Evolutionary conservation across 495 filamentous ascomycete species (phyloP).

Genomic region (Melanomma pulvis-pyrius): DNA sequence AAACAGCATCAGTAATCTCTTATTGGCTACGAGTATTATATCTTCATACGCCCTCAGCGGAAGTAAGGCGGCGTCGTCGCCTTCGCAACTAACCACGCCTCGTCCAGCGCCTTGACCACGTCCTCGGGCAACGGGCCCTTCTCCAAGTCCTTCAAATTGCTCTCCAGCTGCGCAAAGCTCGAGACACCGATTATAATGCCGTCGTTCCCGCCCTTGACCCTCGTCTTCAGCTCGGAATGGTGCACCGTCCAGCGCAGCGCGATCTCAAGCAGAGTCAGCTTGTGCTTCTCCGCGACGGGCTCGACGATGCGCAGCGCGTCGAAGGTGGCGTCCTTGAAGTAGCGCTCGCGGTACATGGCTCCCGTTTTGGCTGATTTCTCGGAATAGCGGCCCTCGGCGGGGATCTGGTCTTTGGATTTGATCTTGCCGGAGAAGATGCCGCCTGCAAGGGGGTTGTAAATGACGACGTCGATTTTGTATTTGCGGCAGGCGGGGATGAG

Average conservation of each 20-base stretch:
- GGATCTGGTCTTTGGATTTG: slow-evolving; percentile 57
- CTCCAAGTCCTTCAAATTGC: slow-evolving; percentile 54
- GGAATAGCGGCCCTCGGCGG: slow-evolving; percentile 70
- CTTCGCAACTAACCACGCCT: slow-evolving; percentile 70
- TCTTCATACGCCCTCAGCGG: slow-evolving; percentile 11
- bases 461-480: slow-evolving; percentile 82
- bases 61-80: slow-evolving; percentile 62
- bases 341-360: slow-evolving; percentile 71
- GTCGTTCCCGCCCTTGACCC: slow-evolving; percentile 62
- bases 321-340: slow-evolving; percentile 80
- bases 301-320: slow-evolving; percentile 75
- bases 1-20: no score
- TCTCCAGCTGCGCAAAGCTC: slow-evolving; percentile 26
- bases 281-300: slow-evolving; percentile 71
- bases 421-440: slow-evolving; percentile 86
- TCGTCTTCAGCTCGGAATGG: slow-evolving; percentile 70
- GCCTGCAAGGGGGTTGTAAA: slow-evolving; percentile 90
- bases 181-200: slow-evolving; percentile 56
- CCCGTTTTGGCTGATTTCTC: slow-evolving; percentile 55
- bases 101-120: slow-evolving; percentile 75
- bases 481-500: slow-evolving; percentile 77
- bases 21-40: background rate
- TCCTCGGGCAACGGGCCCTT: slow-evolving; percentile 88
- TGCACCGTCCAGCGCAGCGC: slow-evolving; percentile 36
- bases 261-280: slow-evolving; percentile 56